Conservation (phyloP, 1,284 basidiomycete genomes). For the Ganoderma lucidum region DNA sequence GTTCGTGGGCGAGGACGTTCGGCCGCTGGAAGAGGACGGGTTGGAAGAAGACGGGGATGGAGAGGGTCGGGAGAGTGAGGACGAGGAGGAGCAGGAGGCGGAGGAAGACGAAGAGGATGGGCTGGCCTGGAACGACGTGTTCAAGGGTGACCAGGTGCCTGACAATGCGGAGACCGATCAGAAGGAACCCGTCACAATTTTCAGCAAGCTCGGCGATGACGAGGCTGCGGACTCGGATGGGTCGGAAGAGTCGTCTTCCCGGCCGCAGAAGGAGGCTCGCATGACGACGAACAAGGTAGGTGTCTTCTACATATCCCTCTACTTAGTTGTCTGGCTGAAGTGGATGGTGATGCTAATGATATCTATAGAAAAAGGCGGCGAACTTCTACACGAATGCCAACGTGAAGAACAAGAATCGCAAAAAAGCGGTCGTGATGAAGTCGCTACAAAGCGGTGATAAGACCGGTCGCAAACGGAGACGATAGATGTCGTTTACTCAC, state of each 20-base stretch:
- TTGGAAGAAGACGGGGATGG: slow-evolving; percentile 40
- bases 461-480: slow-evolving; percentile 18
- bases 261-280: slow-evolving; percentile 68
- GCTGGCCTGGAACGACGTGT: slow-evolving; percentile 76
- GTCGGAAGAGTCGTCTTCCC: slow-evolving; percentile 24
- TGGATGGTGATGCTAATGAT: background rate
- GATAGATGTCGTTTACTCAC: slow-evolving; percentile 11
- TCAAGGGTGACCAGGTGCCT: slow-evolving; percentile 44
- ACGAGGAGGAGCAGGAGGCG: slow-evolving; percentile 43
- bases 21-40: slow-evolving; percentile 57
- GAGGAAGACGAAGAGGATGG: slow-evolving; percentile 40
- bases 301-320: slow-evolving; percentile 3
- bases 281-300: slow-evolving; percentile 90
- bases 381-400: slow-evolving; percentile 93
- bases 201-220: slow-evolving; percentile 33
- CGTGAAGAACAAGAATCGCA: slow-evolving; percentile 89
- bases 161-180: slow-evolving; percentile 27
- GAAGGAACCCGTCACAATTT: slow-evolving; percentile 27
- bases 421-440: slow-evolving; percentile 64
- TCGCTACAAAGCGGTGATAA: slow-evolving; percentile 37
- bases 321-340: background rate
- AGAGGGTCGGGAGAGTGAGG: slow-evolving; percentile 40
- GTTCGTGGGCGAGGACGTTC: slow-evolving; percentile 78
- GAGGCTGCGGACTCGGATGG: slow-evolving; percentile 18
- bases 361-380: slow-evolving; percentile 77